Percentiles rank a stretch among this genome's conserved stretches.
These are phyloP conservation scores for Neonectria ditissima DNA, from an alignment of 2,329 filamentous ascomycete genomes.

Conservation along the genomic window DNA sequence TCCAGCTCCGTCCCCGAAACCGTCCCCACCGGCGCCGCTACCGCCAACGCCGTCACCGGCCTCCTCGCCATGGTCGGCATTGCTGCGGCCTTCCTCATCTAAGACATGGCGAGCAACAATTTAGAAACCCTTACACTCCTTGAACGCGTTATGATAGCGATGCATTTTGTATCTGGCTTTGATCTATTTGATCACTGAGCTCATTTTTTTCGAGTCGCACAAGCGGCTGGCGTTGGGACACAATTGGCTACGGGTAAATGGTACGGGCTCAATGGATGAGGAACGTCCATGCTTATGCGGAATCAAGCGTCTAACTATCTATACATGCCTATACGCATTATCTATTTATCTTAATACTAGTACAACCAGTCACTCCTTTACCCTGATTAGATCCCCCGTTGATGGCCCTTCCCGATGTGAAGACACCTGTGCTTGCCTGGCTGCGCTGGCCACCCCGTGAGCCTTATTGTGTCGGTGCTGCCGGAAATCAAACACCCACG, in stretches of 20 bases:
- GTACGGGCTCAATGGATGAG: conserved; percentile 5
- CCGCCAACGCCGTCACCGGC: conserved; percentile 49
- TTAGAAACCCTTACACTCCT: conserved; percentile 10
- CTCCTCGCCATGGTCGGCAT: conserved; percentile 54
- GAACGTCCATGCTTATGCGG: conserved; percentile 6
- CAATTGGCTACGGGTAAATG: conserved; percentile 14
- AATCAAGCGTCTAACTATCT: conserved; percentile 21
- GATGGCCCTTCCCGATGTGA: conserved; percentile 13
- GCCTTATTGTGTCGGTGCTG: conserved; percentile 16
- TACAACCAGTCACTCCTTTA: conserved; percentile 18
- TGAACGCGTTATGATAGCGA: conserved; percentile 21
- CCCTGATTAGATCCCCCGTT: not conserved
- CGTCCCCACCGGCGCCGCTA: conserved; percentile 44
- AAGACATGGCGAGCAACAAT: conserved; percentile 33
- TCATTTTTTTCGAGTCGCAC: conserved; percentile 10
- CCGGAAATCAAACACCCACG: conserved; percentile 48
- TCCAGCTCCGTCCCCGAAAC: conserved; percentile 31
- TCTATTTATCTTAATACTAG: conserved; percentile 21
- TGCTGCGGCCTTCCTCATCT: conserved; percentile 57
- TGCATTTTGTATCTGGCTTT: conserved; percentile 11
- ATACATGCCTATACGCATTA: conserved; percentile 16
- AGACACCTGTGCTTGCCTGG: conserved; percentile 6
- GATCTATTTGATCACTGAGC: not conserved
- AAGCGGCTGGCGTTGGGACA: conserved; percentile 24
- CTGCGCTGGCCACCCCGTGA: not conserved